Conservation (phyloP, 805 yeast species). For the Yamadazyma kitorensis region DNA sequence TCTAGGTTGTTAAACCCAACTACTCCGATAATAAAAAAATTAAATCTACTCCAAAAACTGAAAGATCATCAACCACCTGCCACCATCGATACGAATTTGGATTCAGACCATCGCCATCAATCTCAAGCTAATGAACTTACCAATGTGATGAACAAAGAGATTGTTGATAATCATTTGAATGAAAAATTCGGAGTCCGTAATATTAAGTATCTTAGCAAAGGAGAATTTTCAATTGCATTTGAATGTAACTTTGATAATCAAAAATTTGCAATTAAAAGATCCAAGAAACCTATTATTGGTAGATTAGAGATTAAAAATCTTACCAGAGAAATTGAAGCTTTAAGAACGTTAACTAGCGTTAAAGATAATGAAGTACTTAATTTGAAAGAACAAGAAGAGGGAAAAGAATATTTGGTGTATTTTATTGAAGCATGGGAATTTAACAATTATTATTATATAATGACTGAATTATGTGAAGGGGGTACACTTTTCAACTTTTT, state of each 20-base stretch:
- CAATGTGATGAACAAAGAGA: conserved; percentile 1
- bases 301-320: conserved; percentile 57
- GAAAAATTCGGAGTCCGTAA: conserved; percentile 51
- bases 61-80: neutral
- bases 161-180: conserved; percentile 43
- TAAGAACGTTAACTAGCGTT: conserved; percentile 41
- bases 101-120: neutral
- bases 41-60: neutral
- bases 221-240: conserved; percentile 88
- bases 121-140: neutral
- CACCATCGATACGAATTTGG: neutral
- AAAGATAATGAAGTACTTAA: conserved; percentile 32
- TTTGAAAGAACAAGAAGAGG: conserved; percentile 48
- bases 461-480: conserved; percentile 94
- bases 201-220: conserved; percentile 72
- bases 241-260: conserved; percentile 67
- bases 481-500: conserved; percentile 84
- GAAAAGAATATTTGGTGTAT: conserved; percentile 73
- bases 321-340: conserved; percentile 75
- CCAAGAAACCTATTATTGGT: conserved; percentile 58
- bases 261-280: conserved; percentile 84
- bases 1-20: no score
- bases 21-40: conserved; percentile 15
- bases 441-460: conserved; percentile 73
- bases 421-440: conserved; percentile 85